phyloP scores from a whole-genome alignment of 2,329 filamentous ascomycete species.

The Talaromyces atroroseus region DNA sequence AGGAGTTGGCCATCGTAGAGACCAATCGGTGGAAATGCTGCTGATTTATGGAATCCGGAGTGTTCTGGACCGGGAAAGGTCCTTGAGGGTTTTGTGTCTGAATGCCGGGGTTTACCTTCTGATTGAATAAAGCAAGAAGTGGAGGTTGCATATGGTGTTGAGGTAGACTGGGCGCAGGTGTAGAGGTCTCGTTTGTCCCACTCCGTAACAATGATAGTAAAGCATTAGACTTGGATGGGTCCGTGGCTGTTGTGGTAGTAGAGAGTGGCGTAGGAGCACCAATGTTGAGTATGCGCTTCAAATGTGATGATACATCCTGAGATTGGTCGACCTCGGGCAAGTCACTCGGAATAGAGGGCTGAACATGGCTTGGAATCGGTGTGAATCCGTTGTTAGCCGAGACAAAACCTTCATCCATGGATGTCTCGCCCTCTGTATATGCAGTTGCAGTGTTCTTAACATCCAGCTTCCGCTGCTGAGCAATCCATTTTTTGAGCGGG shows the following conservation, averaged over 20 bases:
- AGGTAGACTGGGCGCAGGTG: conserved; percentile 38
- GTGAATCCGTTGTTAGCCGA: conserved; percentile 19
- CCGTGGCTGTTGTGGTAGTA: conserved; percentile 22
- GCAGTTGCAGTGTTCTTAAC: conserved; percentile 43
- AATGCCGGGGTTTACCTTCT: not conserved
- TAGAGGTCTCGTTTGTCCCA: conserved; percentile 23
- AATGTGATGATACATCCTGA: conserved; percentile 45
- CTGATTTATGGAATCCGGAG: not conserved
- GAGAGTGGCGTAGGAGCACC: conserved; percentile 16
- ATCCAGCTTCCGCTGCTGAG: conserved; percentile 73
- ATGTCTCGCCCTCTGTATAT: conserved; percentile 45
- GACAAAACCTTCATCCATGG: conserved; percentile 53
- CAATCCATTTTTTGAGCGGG: conserved; percentile 82
- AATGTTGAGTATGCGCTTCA: conserved; percentile 47
- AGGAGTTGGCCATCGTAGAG: conserved; percentile 1
- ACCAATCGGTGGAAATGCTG: conserved; percentile 3
- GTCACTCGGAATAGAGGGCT: conserved; percentile 30
- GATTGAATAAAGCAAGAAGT: conserved; percentile 1
- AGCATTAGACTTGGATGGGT: conserved; percentile 44
- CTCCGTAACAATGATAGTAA: conserved; percentile 53
- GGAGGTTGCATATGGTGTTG: conserved; percentile 48
- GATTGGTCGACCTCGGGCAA: conserved; percentile 35
- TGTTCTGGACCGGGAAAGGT: not conserved
- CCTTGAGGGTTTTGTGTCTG: not conserved
- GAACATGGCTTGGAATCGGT: conserved; percentile 17